Percentiles rank a stretch among this genome's conserved stretches.
Evolutionary conservation across 192 early-diverging fungal species (phyloP).

Genomic region (Umbelopsis vinacea): DNA sequence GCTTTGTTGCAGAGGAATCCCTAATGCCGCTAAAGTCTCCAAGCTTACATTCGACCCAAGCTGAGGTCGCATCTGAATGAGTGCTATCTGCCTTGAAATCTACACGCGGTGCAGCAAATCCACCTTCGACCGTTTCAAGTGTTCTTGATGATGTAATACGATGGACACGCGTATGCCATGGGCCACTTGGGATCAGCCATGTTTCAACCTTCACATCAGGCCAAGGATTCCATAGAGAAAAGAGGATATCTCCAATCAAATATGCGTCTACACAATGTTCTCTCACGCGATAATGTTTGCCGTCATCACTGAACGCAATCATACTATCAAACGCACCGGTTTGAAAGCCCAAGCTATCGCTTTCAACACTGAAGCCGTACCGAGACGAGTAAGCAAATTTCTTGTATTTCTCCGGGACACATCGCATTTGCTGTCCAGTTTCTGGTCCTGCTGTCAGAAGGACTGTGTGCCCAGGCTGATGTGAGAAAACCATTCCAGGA

Average conservation of each 20-base stretch:
- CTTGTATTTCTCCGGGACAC: conserved; percentile 12
- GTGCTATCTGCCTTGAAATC: conserved; percentile 11
- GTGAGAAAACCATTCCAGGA: conserved; percentile 10
- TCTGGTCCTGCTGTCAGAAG: neutral
- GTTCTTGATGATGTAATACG: conserved; percentile 11
- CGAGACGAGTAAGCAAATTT: conserved; percentile 14
- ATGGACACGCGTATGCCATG: conserved; percentile 15
- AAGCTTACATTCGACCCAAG: conserved; percentile 22
- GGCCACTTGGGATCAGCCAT: conserved; percentile 11
- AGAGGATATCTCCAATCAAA: neutral
- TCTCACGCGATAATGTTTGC: conserved; percentile 20
- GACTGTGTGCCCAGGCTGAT: conserved; percentile 7
- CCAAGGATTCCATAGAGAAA: conserved; percentile 17
- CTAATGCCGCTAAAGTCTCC: conserved; percentile 16
- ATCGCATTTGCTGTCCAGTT: conserved; percentile 2
- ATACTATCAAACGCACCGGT: conserved; percentile 1
- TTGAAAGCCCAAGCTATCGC: neutral
- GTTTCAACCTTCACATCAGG: conserved; percentile 20
- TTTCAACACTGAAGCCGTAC: conserved; percentile 22
- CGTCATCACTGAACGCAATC: conserved; percentile 17
- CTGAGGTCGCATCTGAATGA: neutral
- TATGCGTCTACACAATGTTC: conserved; percentile 3
- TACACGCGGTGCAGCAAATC: conserved; percentile 16
- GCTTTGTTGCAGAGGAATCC: conserved; percentile 7
- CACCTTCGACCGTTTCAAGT: conserved; percentile 3